Evolutionary conservation across 345 rosid species (phyloP), one percentile per base, ranked within the genome.

Genomic region (Arabis hirsuta): DNA sequence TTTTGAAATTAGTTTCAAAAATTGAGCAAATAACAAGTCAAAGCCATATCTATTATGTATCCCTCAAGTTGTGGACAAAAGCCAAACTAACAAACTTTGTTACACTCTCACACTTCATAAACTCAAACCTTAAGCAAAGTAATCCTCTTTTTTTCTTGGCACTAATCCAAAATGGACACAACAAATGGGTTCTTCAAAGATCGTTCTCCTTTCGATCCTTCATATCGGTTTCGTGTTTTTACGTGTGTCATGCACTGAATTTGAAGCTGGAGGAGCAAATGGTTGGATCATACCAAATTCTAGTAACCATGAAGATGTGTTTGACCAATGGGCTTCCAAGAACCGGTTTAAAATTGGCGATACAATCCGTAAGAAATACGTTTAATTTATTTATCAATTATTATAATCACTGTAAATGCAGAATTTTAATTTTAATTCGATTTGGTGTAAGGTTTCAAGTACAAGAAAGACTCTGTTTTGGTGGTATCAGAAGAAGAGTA

Each of bases 291-390:
- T 85, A 13, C 96, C 84, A 42, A 81, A 82, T 19, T 48, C 82
- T 4, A 85, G 55, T 54, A 73, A 80, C 34, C 81, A 76, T 76
- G 59, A 16, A 47, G 78, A 73, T 20, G 12, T 80, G 54, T 90
- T 79, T 83, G 88, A 90, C 73, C 66, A 81, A 16, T 90, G 95
- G 95, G 95, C 95, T 9, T 84, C 95, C 20, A 65, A 70, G 11
- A 82, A 86, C 70, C 83, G 95, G 71, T 88, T 90, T 79, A 80
- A 74, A 68, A 68, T 84, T 46, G 76, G 80, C 3, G 95, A 90
- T 41, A 67, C 83, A 1, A 55, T 85, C 59, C 82, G 91, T 85
- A 80, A 79, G 91, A 6, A 71, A 3, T 31, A n/a, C 27, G 8
- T 16, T 48, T 0, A 2, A 2, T 47, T 47, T 12, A 6, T 19